Percentiles rank a stretch among this genome's conserved stretches.
Conservation (phyloP, 208 protist genomes). For the Acanthamoeba culbertsoni region DNA sequence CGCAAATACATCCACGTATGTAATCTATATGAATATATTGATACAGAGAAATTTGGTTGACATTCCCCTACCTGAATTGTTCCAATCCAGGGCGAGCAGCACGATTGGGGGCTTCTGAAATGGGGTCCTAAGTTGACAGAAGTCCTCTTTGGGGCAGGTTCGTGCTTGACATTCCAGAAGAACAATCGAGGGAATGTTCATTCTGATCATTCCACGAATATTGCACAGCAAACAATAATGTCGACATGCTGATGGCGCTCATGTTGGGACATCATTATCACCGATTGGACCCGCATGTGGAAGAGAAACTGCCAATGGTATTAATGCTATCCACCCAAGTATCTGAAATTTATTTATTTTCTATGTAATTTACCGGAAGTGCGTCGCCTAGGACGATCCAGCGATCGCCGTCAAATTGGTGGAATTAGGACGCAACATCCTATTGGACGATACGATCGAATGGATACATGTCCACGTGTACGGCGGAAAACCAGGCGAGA, state of each 20-base stretch:
- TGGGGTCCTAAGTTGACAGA: slow-evolving; percentile 40
- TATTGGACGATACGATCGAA: slow-evolving; percentile 12
- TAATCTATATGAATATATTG: no score
- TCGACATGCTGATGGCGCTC: not conserved
- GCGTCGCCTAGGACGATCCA: not conserved
- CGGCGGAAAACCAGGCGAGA: not conserved
- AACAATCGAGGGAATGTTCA: not conserved
- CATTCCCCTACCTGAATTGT: not conserved
- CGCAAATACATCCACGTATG: not conserved
- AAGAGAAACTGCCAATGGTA: slow-evolving; percentile 43
- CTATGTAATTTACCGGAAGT: no score
- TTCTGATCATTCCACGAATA: not conserved
- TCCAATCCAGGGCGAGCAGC: not conserved
- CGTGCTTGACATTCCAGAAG: not conserved
- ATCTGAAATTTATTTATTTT: not conserved
- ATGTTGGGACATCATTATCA: slow-evolving; percentile 36
- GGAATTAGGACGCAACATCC: not conserved
- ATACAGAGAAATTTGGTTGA: no score
- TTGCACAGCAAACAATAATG: slow-evolving; percentile 18
- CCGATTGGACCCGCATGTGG: slow-evolving; percentile 33
- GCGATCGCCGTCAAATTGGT: not conserved
- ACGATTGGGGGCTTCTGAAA: slow-evolving; percentile 56
- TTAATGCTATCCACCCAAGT: not conserved
- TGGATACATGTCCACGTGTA: slow-evolving; percentile 13
- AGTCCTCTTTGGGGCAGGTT: slow-evolving; percentile 5